Base-by-base conservation (phyloP, 257 asterid species). In the Fraxinus americana region DNA sequence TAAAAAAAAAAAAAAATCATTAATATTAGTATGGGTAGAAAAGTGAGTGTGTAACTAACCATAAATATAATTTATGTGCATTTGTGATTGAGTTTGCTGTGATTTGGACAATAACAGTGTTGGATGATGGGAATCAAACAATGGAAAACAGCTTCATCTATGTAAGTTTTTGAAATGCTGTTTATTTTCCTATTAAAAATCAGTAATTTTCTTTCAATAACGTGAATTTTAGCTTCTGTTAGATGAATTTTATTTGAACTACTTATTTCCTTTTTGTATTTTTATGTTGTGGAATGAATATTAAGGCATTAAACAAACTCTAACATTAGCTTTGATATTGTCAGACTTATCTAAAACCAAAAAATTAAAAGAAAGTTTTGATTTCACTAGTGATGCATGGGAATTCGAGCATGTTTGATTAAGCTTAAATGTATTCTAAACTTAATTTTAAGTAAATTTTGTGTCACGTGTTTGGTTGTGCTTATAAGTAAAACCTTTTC, bases 121-220 rank as follows among this genome's bases (percentile, higher is more conserved):
- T 93, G 91, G 99, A 93, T 75, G 97, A 93, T 17, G 89, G 94
- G 76, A 92, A 83, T 86, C 97, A 89, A 75, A 81, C 91, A 4
- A 93, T 90, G 91, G 99, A 96, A 29, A 92, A 93, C 86, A 87
- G 99, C 86, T 93, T 89, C 92, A 96, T 96, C 72, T 96, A 95
- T 82, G 99, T 95, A 85, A 89, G 93, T 87, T 74, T 72, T 75
- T 30, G 61, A 77, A 78, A 29, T 78, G n/a, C 65, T 45, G 25
- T 73, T 74, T 66, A 67, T 76, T 76, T 34, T 71, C 35, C 23
- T 12, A 41, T 9, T 2, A 12, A 7, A 25, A 10, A 52, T 27
- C 30, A 29, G 21, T 14, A 50, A 35, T 52, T n/a, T 34, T 50
- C 9, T 71, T 9, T 7, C 68, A 61, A 2, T 61, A 9, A 9